These are phyloP conservation scores for Athelia psychrophila DNA, from an alignment of 1,284 basidiomycete genomes.

Conservation along the genomic window DNA sequence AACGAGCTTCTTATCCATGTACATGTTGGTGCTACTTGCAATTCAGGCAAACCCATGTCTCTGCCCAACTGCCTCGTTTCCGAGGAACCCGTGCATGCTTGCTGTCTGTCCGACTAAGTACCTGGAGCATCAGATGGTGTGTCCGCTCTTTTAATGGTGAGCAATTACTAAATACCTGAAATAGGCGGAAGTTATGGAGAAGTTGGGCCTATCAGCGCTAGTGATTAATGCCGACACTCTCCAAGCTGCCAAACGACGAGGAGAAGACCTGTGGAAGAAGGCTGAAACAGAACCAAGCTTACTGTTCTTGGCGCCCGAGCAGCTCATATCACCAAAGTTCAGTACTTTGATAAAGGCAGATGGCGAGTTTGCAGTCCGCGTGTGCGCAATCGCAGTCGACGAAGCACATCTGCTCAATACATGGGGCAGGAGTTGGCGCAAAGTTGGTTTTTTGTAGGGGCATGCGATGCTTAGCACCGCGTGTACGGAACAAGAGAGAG, in stretches of 20 bases:
- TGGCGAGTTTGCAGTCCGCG: not conserved
- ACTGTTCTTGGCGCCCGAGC: not conserved
- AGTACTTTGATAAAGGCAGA: not conserved
- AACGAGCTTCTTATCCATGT: conserved; percentile 10
- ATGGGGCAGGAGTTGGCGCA: not conserved
- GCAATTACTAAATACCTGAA: not conserved
- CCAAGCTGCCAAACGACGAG: not conserved
- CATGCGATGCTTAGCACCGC: conserved; percentile 13
- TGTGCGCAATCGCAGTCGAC: not conserved
- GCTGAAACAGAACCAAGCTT: not conserved
- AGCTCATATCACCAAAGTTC: not conserved
- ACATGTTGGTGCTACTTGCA: conserved; percentile 9
- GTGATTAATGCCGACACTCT: not conserved
- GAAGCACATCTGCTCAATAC: not conserved
- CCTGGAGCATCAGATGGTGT: conserved; percentile 3
- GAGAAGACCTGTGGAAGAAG: not conserved
- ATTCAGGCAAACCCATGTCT: conserved; percentile 6
- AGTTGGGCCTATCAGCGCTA: not conserved
- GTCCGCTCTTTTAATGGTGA: not conserved
- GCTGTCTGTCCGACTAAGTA: conserved; percentile 11
- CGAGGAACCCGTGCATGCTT: conserved; percentile 6
- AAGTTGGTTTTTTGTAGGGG: conserved; percentile 6
- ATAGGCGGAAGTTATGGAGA: not conserved
- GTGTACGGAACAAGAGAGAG: conserved; percentile 15
- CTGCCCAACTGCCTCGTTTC: conserved; percentile 6